phyloP scores from a whole-genome alignment of 2,329 filamentous ascomycete genomes.

The Xylariaceae sp. region DNA sequence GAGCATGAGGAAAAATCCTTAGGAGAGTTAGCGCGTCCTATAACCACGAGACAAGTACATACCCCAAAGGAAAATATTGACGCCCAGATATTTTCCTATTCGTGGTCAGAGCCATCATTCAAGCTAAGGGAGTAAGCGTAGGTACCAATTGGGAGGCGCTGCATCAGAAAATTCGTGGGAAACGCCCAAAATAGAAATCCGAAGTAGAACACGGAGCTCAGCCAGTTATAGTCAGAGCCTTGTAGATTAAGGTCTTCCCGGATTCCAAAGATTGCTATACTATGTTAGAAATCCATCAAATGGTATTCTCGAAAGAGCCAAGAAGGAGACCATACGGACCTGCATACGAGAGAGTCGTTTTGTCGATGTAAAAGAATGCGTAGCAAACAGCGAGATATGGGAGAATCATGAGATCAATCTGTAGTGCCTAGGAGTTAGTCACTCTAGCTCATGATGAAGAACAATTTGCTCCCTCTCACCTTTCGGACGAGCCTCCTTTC shows the following conservation, averaged over 20 bases:
- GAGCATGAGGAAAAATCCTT: slow-evolving; percentile 56
- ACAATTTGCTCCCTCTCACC: background rate
- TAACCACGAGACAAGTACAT: background rate
- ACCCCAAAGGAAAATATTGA: slow-evolving; percentile 52
- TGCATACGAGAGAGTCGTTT: slow-evolving; percentile 62
- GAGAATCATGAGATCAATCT: slow-evolving; percentile 65
- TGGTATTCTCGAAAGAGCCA: background rate
- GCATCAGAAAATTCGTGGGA: slow-evolving; percentile 60
- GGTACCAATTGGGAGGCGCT: slow-evolving; percentile 57
- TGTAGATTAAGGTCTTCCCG: slow-evolving; percentile 60
- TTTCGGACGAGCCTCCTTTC: slow-evolving; percentile 51
- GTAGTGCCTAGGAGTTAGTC: background rate
- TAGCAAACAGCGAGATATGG: slow-evolving; percentile 62
- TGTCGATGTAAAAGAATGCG: slow-evolving; percentile 57
- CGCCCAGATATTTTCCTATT: slow-evolving; percentile 58
- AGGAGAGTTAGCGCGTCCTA: background rate
- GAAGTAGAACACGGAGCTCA: slow-evolving; percentile 62
- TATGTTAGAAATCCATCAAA: slow-evolving; percentile 7
- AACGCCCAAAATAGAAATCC: slow-evolving; percentile 61
- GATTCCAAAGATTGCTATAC: slow-evolving; percentile 63
- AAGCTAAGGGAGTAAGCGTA: slow-evolving; percentile 36
- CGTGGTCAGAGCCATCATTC: slow-evolving; percentile 32
- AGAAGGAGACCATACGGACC: slow-evolving; percentile 34
- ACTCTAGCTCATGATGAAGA: background rate
- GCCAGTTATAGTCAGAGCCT: slow-evolving; percentile 61